Percentiles rank a stretch among this genome's conserved stretches.
Conservation (phyloP, 2,329 filamentous ascomycete species). For the Scedosporium minutisporum region DNA sequence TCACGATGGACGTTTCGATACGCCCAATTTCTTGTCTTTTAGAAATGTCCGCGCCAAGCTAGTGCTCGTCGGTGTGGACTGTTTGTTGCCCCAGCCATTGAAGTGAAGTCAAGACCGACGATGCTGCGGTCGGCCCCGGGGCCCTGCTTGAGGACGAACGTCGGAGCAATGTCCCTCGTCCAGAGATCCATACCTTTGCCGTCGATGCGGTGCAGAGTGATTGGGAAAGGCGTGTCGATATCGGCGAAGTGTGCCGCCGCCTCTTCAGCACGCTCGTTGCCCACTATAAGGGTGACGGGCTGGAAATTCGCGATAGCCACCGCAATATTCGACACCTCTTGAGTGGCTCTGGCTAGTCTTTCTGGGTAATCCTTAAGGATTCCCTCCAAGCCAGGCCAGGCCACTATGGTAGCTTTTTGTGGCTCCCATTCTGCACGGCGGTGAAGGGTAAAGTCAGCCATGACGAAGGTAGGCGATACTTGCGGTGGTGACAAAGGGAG, state of each 20-base stretch:
- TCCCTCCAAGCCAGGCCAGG: too few species aligned
- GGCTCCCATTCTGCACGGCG: too few species aligned
- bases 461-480: too few species aligned
- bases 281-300: neutral
- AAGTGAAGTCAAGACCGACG: slow-evolving; percentile 16
- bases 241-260: neutral
- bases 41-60: neutral
- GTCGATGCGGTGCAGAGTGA: neutral
- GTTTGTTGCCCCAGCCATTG: slow-evolving; percentile 19
- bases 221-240: neutral
- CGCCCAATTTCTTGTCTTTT: neutral
- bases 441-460: too few species aligned
- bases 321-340: neutral
- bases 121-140: neutral
- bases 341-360: too few species aligned
- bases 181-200: slow-evolving; percentile 14
- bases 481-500: too few species aligned
- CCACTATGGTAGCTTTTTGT: too few species aligned
- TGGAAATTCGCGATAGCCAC: neutral
- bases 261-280: neutral
- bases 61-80: slow-evolving; percentile 10
- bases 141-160: slow-evolving; percentile 11
- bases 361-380: too few species aligned
- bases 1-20: slow-evolving; percentile 8
- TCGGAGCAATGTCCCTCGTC: slow-evolving; percentile 19